Conservation (phyloP, 257 asterid genomes). For the Nicotiana sylvestris region DNA sequence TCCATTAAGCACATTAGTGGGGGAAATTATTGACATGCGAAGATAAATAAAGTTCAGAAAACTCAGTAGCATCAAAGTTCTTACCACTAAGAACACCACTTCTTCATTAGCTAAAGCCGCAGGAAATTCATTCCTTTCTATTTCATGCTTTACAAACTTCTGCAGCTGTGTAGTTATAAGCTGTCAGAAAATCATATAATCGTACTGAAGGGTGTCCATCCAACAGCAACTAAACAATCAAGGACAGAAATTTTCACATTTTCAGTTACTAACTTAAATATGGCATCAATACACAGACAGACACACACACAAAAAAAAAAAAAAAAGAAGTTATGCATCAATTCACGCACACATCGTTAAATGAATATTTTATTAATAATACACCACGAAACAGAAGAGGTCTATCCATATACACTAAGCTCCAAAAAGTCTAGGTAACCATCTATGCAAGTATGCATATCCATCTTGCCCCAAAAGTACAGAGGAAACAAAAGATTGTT, state of each 20-base stretch:
- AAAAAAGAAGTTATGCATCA: no score
- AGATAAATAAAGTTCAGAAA: background rate
- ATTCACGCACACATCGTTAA: no score
- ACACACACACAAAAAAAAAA: no score
- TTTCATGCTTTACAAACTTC: constrained; percentile 45
- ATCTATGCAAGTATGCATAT: background rate
- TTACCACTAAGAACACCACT: constrained; percentile 71
- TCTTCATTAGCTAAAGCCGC: constrained; percentile 68
- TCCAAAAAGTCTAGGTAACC: background rate
- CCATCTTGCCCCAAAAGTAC: background rate
- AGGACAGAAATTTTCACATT: background rate
- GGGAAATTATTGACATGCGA: background rate
- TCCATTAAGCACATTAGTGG: constrained; percentile 10
- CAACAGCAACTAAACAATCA: background rate
- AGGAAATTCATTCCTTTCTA: constrained; percentile 48
- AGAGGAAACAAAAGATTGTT: background rate
- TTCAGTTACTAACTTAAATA: background rate
- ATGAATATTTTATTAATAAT: background rate
- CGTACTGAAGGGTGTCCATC: background rate
- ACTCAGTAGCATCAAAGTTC: constrained; percentile 7
- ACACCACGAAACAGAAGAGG: background rate
- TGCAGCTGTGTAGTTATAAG: constrained; percentile 43
- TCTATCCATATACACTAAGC: background rate
- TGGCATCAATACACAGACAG: background rate
- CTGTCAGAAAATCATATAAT: background rate